Evolutionary conservation across 116 monocot genomes (phyloP).

Genomic region (Phalaenopsis hybrid): DNA sequence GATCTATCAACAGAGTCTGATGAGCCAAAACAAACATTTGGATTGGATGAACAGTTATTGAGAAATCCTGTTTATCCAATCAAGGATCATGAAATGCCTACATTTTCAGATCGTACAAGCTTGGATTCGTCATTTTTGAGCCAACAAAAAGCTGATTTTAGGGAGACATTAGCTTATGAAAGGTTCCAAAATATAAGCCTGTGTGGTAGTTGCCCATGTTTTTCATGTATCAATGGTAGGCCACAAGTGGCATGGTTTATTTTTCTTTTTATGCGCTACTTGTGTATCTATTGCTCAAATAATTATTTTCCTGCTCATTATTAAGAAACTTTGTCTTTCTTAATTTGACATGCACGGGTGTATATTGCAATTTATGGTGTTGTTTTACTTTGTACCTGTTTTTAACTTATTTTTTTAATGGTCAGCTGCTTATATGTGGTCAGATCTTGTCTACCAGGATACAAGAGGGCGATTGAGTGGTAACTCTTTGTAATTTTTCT

Average conservation of each 20-base stretch:
- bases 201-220: no score
- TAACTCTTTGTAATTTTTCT: conserved; percentile 17
- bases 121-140: no score
- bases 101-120: no score
- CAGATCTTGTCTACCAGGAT: conserved; percentile 67
- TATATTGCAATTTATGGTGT: conserved; percentile 3
- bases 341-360: background rate
- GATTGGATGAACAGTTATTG: no score
- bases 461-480: conserved; percentile 56
- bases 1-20: no score
- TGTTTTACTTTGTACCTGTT: background rate
- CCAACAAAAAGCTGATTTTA: no score
- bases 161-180: no score
- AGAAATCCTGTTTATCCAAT: no score
- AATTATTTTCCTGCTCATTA: background rate
- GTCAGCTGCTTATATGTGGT: conserved; percentile 74
- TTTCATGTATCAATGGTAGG: conserved; percentile 74
- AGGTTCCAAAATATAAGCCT: no score
- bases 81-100: no score
- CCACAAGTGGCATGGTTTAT: background rate
- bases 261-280: background rate
- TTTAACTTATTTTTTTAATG: conserved; percentile 11
- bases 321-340: background rate
- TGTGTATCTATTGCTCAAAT: background rate
- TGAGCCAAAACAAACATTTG: no score